These are phyloP conservation scores for Globisporangium recalcitrans DNA, from an alignment of 352 stramenopile species.

Conservation along the genomic window DNA sequence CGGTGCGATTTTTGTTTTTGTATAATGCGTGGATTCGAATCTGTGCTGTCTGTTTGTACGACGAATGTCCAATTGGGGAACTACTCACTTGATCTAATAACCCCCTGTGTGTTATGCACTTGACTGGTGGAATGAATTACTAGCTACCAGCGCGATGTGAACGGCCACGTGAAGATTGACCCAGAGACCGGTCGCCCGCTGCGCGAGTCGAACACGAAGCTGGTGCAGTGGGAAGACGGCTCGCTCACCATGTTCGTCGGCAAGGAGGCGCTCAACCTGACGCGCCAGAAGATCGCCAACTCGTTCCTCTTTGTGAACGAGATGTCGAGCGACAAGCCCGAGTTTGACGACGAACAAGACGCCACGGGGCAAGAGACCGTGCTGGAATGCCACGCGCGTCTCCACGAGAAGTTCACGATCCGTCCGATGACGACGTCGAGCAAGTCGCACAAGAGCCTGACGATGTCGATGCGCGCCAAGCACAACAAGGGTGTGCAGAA, in stretches of 20 bases:
- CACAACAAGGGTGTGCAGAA: constrained; percentile 87
- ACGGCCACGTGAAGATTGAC: constrained; percentile 62
- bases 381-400: constrained; percentile 73
- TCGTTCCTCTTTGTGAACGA: constrained; percentile 85
- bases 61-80: neutral
- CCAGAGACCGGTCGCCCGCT: constrained; percentile 47
- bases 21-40: neutral
- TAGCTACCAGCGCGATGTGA: constrained; percentile 52
- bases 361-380: constrained; percentile 67
- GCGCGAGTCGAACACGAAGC: constrained; percentile 75
- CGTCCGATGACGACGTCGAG: constrained; percentile 78
- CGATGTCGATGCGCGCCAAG: constrained; percentile 86
- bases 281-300: constrained; percentile 83
- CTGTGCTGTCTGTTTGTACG: neutral
- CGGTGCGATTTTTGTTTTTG: constrained; percentile 21
- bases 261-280: constrained; percentile 74
- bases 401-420: constrained; percentile 85
- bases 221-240: constrained; percentile 85
- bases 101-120: neutral
- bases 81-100: neutral
- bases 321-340: constrained; percentile 57
- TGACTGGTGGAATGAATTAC: neutral
- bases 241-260: constrained; percentile 85
- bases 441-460: constrained; percentile 85
- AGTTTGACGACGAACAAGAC: constrained; percentile 58